Conservation (phyloP, 2,329 filamentous ascomycete species). For the Colletotrichum simmondsii region DNA sequence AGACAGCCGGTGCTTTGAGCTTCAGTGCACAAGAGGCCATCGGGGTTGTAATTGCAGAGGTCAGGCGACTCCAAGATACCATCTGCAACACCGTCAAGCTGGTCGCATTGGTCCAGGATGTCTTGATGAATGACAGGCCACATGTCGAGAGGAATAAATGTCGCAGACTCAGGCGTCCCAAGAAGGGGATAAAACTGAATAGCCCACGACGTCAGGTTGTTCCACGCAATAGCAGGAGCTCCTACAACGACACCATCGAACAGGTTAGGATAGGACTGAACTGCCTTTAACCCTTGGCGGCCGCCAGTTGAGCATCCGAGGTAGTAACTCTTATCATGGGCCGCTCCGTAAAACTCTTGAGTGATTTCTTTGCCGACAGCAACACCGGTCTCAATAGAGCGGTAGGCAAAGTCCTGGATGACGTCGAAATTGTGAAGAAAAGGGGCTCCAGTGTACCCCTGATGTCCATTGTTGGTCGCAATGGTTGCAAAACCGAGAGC, state of each 20-base stretch:
- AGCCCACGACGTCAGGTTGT: slow-evolving; percentile 53
- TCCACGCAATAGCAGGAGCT: slow-evolving; percentile 50
- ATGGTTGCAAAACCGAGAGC: slow-evolving; percentile 55
- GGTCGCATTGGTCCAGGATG: slow-evolving; percentile 57
- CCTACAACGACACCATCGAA: slow-evolving; percentile 69
- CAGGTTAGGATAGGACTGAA: slow-evolving; percentile 50
- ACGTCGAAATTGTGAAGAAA: slow-evolving; percentile 49
- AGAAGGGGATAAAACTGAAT: slow-evolving; percentile 58
- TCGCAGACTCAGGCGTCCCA: slow-evolving; percentile 44
- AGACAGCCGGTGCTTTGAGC: neutral
- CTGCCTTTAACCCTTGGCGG: slow-evolving; percentile 60
- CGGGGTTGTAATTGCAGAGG: slow-evolving; percentile 55
- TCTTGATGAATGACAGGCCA: slow-evolving; percentile 21
- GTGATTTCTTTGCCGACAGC: slow-evolving; percentile 55
- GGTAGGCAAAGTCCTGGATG: slow-evolving; percentile 45
- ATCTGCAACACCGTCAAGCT: slow-evolving; percentile 58
- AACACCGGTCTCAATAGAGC: slow-evolving; percentile 40
- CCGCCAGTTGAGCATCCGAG: slow-evolving; percentile 65
- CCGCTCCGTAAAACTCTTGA: slow-evolving; percentile 52
- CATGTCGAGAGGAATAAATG: slow-evolving; percentile 37
- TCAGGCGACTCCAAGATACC: slow-evolving; percentile 59
- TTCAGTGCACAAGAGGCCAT: slow-evolving; percentile 49
- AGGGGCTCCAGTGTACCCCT: slow-evolving; percentile 45
- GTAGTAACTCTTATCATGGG: slow-evolving; percentile 57
- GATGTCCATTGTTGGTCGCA: slow-evolving; percentile 61